Base-by-base conservation (phyloP, 352 stramenopile species). In the Phytophthora pseudosyringae region DNA sequence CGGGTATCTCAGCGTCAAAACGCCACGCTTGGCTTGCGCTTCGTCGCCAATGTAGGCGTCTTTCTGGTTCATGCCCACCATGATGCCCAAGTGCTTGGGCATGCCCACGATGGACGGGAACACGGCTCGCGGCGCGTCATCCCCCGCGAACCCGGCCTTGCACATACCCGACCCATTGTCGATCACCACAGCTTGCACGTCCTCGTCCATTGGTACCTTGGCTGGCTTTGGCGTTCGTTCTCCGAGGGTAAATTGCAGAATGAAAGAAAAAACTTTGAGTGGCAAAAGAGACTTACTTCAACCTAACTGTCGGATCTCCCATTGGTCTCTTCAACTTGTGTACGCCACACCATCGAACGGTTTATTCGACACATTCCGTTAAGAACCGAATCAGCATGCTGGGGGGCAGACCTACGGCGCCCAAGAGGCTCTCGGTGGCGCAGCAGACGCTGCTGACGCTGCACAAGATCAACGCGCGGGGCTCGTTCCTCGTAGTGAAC, bases 121-220 rank as follows among this genome's bases (percentile, higher is more conserved):
- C 52, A 99, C 96, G 28, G 95, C 96, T 49, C 96, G 93, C 33
- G 97, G 97, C 12, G 96, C 96, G 71, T 99, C 97, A 74, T 99
- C 96, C 76, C 96, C 96, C 36, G 96, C 96, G 67, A 99, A 99
- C 65, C 97, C 97, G 58, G 96, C 97, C 91, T 99, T 99, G 85
- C 96, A 99, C 97, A 99, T 99, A 71, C 97, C 97, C 56, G 97
- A 99, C 48, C 98, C 98, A 74, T 99, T 99, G 88, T 99, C 98
- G 61, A 99, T 70, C 39, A 91, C 84, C 21, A 93, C 59, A 51
- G 79, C 77, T 66, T 90, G 78, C 7, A 85, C 73, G 48, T 92
- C 81, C 52, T 90, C 74, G 56, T 90, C 77, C 69, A 74, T 72
- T 11, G 31, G 10, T 5, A 43, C 9, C 7, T 53, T 21, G 25